Base-by-base conservation (phyloP, 2,329 filamentous ascomycete genomes). In the Epichloe scottii region DNA sequence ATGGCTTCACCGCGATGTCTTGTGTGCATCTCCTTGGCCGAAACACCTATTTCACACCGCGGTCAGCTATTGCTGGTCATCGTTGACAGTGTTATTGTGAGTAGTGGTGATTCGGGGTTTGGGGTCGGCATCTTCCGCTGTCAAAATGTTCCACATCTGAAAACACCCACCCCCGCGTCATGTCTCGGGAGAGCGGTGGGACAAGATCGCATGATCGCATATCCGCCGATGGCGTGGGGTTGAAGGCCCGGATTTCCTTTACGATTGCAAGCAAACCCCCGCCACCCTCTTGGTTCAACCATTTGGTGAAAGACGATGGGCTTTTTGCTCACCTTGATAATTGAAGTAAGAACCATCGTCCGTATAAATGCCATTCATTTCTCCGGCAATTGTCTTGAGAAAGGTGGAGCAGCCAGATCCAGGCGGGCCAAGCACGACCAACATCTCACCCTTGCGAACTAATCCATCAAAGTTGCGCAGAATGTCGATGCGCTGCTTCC, bases 1-100 rank as follows among this genome's bases (percentile, higher is more conserved):
- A 93, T 90, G 55, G 86, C 86, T 68, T 94, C 88, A 57, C 88
- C 88, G 30, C 86, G 82, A 69, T 91, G 89, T 55, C 78, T 73
- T 11, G 78, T 79, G 68, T 86, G 80, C 85, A 93, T 91, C 62
- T 88, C 78, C 61, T 86, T 69, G 51, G 86, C 76, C 3, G 78
- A 71, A 60, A 88, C 75, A 57, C 83, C 79, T 75, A 54, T 52
- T 33, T 38, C 38, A 26, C 14, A 21, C 26, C 38, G 51, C 57
- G 37, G 50, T 56, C 49, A 56, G 49, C 50, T 46, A 44, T 23
- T 15, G n/a, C 23, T 30, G 23, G 15, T 23, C 23, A 46, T 39
- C 23, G 3, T n/a, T 26, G 37, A 38, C n/a, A 44, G 5, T 5
- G 33, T 10, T 38, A 5, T 8, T n/a, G 35, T n/a, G 35, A 11